phyloP scores from a whole-genome alignment of 108 stramenopile species.

The Pseudonitzschia delicatissima region DNA sequence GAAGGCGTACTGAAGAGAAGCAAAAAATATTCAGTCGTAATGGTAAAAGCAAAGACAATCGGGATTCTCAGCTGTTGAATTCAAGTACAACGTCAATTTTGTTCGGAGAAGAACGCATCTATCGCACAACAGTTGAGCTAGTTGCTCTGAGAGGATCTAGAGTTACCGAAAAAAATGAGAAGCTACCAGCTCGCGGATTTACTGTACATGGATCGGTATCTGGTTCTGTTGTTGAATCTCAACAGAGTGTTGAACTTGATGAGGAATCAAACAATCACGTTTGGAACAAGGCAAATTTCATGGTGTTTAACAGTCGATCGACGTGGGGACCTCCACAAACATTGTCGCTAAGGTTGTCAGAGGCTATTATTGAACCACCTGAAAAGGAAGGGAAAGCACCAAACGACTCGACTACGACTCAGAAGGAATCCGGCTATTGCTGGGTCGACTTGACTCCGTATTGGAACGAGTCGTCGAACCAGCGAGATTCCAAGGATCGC shows the following conservation, averaged over 20 bases:
- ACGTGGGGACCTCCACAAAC: constrained; percentile 82
- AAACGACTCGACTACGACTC: not conserved
- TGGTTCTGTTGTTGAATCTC: constrained; percentile 60
- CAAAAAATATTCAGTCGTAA: not conserved
- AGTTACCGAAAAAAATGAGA: not conserved
- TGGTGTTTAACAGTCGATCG: constrained; percentile 69
- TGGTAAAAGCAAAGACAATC: not conserved
- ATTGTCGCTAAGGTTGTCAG: constrained; percentile 53
- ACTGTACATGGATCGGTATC: constrained; percentile 62
- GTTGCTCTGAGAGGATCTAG: constrained; percentile 11
- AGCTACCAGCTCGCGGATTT: constrained; percentile 6
- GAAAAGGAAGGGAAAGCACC: not conserved
- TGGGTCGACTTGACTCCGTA: constrained; percentile 63
- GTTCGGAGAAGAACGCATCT: constrained; percentile 44
- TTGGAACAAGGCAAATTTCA: constrained; percentile 43
- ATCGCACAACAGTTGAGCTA: constrained; percentile 63
- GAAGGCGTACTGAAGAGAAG: not conserved
- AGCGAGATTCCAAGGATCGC: not conserved
- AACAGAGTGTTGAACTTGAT: constrained; percentile 24
- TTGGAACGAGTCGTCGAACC: constrained; percentile 35
- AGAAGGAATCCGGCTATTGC: constrained; percentile 47
- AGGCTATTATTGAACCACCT: constrained; percentile 9
- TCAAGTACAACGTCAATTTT: not conserved
- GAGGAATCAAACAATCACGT: constrained; percentile 21
- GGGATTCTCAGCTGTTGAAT: not conserved